Evolutionary conservation across 2,329 filamentous ascomycete genomes (phyloP).

Genomic region (Orbilia ellipsospora): DNA sequence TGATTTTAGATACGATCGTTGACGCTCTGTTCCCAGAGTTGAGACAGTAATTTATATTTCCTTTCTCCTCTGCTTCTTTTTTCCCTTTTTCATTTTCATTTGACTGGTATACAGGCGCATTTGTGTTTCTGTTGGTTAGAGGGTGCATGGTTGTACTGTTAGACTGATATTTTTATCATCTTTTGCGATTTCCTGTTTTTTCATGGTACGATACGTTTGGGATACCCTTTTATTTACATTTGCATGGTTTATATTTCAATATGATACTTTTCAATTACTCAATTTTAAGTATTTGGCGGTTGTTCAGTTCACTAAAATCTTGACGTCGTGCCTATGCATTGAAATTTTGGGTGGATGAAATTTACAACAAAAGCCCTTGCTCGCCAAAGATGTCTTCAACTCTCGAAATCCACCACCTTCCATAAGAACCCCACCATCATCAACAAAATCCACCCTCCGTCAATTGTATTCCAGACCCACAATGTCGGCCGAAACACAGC

Average conservation of each 20-base stretch:
- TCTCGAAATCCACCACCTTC: background rate
- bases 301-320: no score
- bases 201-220: conserved; percentile 9
- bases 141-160: conserved; percentile 58
- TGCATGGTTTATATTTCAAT: no score
- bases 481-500: conserved; percentile 52
- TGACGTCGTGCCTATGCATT: no score
- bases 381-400: no score
- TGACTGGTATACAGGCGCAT: conserved; percentile 27
- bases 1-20: conserved; percentile 44
- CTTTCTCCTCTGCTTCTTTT: background rate
- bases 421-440: background rate
- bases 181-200: conserved; percentile 10
- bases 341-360: conserved; percentile 11
- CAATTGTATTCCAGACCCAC: background rate
- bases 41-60: conserved; percentile 26
- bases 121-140: background rate
- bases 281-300: no score
- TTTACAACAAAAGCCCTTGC: conserved; percentile 21
- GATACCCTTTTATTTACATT: conserved; percentile 39
- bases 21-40: conserved; percentile 49
- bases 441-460: background rate
- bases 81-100: conserved; percentile 29
- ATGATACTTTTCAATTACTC: no score
- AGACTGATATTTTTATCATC: conserved; percentile 24